These are phyloP conservation scores for Amanita pseudoporphyria DNA, from an alignment of 768 basidiomycete species.

Conservation along the genomic window DNA sequence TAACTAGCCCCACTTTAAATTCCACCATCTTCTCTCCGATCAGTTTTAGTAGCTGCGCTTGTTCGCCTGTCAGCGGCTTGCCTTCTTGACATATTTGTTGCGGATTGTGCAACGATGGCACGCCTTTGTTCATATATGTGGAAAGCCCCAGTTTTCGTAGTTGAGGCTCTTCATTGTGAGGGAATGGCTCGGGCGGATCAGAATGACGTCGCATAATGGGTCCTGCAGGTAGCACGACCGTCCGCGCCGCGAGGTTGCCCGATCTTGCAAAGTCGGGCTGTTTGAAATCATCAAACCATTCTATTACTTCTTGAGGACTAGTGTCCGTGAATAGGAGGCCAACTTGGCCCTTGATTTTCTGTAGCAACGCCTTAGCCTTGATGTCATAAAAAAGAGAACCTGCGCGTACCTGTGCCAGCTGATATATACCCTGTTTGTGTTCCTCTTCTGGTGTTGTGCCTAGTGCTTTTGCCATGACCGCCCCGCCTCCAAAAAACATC, in stretches of 20 bases:
- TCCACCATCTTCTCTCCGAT: conserved; percentile 84
- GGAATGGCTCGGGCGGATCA: conserved; percentile 81
- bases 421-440: conserved; percentile 65
- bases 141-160: conserved; percentile 84
- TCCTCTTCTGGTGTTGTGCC: conserved; percentile 85
- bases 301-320: conserved; percentile 81
- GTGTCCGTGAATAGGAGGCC: conserved; percentile 90
- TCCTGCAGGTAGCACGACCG: conserved; percentile 70
- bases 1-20: conserved; percentile 64
- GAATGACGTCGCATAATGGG: conserved; percentile 78
- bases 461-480: conserved; percentile 94
- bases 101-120: conserved; percentile 72
- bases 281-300: conserved; percentile 89
- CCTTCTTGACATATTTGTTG: conserved; percentile 83
- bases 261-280: conserved; percentile 88
- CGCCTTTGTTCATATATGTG: conserved; percentile 79
- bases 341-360: conserved; percentile 94
- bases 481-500: conserved; percentile 79
- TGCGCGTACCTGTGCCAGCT: conserved; percentile 62
- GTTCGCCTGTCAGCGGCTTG: conserved; percentile 70
- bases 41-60: conserved; percentile 89
- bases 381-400: background rate
- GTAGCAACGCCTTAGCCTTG: conserved; percentile 1
- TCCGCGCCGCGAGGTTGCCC: conserved; percentile 70
- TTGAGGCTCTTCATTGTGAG: conserved; percentile 97